Evolutionary conservation across 306 rosid genomes (phyloP).

Genomic region (Mucuna pruriens): DNA sequence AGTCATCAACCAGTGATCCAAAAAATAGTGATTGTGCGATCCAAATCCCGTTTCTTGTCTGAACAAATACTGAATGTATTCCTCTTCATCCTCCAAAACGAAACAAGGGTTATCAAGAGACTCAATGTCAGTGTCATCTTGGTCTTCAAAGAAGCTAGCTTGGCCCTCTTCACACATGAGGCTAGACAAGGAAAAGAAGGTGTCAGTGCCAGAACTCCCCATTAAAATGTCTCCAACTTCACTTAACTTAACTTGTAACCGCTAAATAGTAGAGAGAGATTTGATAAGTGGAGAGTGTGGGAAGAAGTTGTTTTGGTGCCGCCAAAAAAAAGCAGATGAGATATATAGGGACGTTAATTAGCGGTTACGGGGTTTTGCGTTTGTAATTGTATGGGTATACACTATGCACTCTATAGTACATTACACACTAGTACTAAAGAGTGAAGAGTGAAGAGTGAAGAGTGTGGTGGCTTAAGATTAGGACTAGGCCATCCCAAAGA

Average conservation of each 20-base stretch:
- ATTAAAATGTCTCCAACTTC: constrained; percentile 45
- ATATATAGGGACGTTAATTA: constrained; percentile 57
- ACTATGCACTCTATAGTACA: too few species aligned
- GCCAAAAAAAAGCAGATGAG: constrained; percentile 79
- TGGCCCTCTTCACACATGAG: constrained; percentile 73
- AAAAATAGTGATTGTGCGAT: constrained; percentile 36
- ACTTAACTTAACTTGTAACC: constrained; percentile 36
- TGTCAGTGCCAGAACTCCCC: constrained; percentile 51
- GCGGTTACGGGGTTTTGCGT: constrained; percentile 41
- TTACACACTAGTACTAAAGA: neutral
- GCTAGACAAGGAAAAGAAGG: constrained; percentile 51
- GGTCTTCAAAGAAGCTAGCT: constrained; percentile 47
- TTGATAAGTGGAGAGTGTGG: constrained; percentile 38
- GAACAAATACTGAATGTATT: constrained; percentile 63
- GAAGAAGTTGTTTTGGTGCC: constrained; percentile 79
- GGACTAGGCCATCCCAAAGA: neutral
- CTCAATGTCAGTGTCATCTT: constrained; percentile 12
- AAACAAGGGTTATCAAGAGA: constrained; percentile 34
- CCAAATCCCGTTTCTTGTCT: constrained; percentile 60
- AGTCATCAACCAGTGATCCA: constrained; percentile 50
- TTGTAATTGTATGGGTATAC: neutral
- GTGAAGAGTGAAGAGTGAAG: too few species aligned
- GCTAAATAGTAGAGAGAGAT: constrained; percentile 48
- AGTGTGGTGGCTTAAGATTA: constrained; percentile 3
- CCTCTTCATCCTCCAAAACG: constrained; percentile 61